Base-by-base conservation (phyloP, 2,329 filamentous ascomycete genomes). In the Teratosphaeria nubilosa region DNA sequence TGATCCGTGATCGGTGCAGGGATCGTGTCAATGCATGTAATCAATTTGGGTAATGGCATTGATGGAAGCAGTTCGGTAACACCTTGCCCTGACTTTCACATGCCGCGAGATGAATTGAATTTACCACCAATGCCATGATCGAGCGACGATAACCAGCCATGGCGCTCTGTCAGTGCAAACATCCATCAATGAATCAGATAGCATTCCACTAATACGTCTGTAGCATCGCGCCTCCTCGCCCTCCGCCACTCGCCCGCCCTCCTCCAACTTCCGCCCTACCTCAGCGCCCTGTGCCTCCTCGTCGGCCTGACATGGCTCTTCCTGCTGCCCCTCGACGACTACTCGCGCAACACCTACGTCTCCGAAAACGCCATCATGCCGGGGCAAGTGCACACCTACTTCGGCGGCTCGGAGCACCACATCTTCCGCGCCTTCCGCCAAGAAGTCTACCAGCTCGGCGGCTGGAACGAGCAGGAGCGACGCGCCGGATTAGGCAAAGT, bases 361-460 rank as follows among this genome's bases (percentile, higher is more conserved):
- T 97, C 92, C 51, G 94, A 99, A 74, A 99, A 99, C 72, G 94
- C 94, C 11, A 84, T 99, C 34, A 79, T 99, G 14, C 94, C 94
- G 0, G 94, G 91, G 1, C 94, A 99, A 74, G 94, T 97, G 9
- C 92, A 97, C 75, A 96, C 94, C 1, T 99, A 99, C 74, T 99
- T 99, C 71, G 86, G 89, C 6, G 94, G 94, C 20, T 96, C 90
- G 73, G 94, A 99, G 72, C 91, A 97, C 77, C 88, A 96, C 73
- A 84, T 97, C 63, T 91, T 97, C 69, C 83, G 91, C 53, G 94
- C 90, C 7, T 97, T 95, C 73, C 85, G 87, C 68, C 86, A 90
- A 69, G 94, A 97, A 75, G 79, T 96, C 55, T 84, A 88, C 65
- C 79, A 76, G 9, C 69, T 91, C 60, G 79, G 76, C 68, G 69